Conservation (phyloP, 2,329 filamentous ascomycete species). For the Amesomyces nigricolor region DNA sequence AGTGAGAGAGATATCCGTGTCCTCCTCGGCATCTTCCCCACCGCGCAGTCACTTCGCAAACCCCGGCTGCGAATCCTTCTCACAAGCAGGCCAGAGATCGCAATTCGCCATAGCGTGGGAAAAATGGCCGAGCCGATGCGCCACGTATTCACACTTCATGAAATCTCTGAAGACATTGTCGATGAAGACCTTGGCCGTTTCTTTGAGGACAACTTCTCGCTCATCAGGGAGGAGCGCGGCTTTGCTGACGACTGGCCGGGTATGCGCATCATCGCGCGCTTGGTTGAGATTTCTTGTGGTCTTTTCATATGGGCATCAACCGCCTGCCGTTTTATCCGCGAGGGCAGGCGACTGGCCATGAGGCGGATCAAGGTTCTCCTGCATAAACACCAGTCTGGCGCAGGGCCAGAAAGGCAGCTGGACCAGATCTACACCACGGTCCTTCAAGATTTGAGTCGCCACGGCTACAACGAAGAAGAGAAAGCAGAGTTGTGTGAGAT, state of each 20-base stretch:
- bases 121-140: background rate
- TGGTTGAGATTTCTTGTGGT: background rate
- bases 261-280: background rate
- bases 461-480: background rate
- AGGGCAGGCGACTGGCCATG: background rate
- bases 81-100: background rate
- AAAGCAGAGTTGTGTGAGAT: background rate
- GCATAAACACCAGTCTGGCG: background rate
- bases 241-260: background rate
- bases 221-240: background rate
- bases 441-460: background rate
- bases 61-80: background rate
- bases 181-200: background rate
- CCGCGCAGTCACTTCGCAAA: background rate
- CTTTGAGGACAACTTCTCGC: background rate
- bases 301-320: background rate
- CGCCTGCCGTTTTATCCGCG: background rate
- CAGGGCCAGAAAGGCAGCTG: background rate
- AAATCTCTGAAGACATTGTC: background rate
- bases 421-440: background rate
- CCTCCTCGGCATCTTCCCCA: background rate
- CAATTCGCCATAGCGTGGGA: background rate
- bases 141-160: background rate
- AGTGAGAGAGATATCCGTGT: constrained; percentile 2
- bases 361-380: background rate